Conservation (phyloP, 768 basidiomycete genomes). For the Tulasnella sp. region DNA sequence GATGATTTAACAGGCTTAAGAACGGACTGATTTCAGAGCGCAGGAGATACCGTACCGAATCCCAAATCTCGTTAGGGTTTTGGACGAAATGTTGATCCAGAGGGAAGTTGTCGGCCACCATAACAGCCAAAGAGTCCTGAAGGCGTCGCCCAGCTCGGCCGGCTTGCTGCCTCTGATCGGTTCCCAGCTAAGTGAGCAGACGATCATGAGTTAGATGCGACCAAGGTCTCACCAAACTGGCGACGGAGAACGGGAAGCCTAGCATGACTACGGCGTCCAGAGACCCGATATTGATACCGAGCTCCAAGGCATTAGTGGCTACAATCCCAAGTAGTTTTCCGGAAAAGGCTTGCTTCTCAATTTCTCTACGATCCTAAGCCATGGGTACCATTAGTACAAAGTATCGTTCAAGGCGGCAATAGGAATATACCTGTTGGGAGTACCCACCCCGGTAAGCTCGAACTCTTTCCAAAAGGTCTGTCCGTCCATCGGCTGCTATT, state of each 20-base stretch:
- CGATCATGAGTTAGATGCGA: background rate
- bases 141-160: conserved; percentile 80
- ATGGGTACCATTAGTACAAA: background rate
- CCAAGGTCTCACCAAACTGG: conserved; percentile 63
- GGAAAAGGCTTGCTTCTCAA: conserved; percentile 83
- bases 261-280: conserved; percentile 87
- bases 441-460: conserved; percentile 87
- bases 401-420: background rate
- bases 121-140: conserved; percentile 71
- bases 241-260: conserved; percentile 73
- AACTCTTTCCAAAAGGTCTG: conserved; percentile 70
- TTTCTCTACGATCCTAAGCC: conserved; percentile 68
- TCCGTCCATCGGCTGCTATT: conserved; percentile 67
- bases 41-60: conserved; percentile 39
- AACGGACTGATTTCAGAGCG: background rate
- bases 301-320: conserved; percentile 85
- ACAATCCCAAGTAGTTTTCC: conserved; percentile 80
- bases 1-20: background rate
- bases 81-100: conserved; percentile 72
- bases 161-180: conserved; percentile 73
- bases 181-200: background rate
- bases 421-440: conserved; percentile 54
- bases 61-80: conserved; percentile 58
- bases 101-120: conserved; percentile 64
- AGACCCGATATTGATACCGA: conserved; percentile 88